Evolutionary conservation across 2,329 filamentous ascomycete species (phyloP).

Genomic region (Pseudogymnoascus sp.): DNA sequence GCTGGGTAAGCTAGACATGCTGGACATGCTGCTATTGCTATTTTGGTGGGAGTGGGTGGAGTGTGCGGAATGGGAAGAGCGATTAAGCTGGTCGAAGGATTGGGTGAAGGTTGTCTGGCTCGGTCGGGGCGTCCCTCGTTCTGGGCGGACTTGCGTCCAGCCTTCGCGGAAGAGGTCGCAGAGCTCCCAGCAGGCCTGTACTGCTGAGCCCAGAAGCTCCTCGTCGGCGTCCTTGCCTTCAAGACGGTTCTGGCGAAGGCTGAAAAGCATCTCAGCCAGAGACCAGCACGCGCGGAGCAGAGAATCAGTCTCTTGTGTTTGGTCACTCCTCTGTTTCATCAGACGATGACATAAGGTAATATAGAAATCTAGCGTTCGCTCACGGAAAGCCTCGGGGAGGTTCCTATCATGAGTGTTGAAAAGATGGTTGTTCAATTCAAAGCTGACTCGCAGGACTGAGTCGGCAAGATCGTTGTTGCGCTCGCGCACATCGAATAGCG

Average conservation of each 20-base stretch:
- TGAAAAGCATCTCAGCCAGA: conserved; percentile 88
- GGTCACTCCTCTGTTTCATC: conserved; percentile 85
- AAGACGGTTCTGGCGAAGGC: conserved; percentile 71
- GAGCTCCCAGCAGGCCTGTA: conserved; percentile 91
- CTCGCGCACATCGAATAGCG: conserved; percentile 78
- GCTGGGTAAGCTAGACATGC: conserved; percentile 46
- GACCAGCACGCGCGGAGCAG: conserved; percentile 83
- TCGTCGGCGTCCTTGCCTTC: conserved; percentile 71
- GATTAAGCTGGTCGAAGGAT: conserved; percentile 43
- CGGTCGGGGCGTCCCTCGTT: conserved; percentile 77
- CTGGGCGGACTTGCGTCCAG: conserved; percentile 82
- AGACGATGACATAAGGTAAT: conserved; percentile 86
- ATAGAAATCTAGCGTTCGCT: conserved; percentile 89
- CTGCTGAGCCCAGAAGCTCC: conserved; percentile 77
- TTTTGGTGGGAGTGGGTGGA: conserved; percentile 33
- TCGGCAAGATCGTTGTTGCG: conserved; percentile 74
- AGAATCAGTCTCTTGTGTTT: conserved; percentile 76
- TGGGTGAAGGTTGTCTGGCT: conserved; percentile 71
- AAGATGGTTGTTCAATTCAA: conserved; percentile 90
- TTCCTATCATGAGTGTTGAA: conserved; percentile 86
- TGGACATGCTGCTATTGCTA: conserved; percentile 23
- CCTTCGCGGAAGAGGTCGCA: conserved; percentile 90
- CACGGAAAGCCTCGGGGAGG: conserved; percentile 78
- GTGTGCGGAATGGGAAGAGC: conserved; percentile 42
- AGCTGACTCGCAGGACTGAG: conserved; percentile 84